phyloP scores from a whole-genome alignment of 176 grass and related monocot species.

The Pontederia paniculata region DNA sequence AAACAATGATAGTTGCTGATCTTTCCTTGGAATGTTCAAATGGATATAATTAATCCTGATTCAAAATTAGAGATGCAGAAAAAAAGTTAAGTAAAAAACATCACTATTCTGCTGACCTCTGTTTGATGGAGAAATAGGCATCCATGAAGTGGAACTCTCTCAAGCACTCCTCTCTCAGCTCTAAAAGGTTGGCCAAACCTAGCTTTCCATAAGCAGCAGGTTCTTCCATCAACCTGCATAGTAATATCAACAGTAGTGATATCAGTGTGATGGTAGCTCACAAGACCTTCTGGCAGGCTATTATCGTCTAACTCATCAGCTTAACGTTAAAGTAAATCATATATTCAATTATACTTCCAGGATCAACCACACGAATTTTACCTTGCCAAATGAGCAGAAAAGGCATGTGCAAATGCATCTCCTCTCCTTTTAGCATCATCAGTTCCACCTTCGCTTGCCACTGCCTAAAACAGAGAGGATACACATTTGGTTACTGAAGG shows the following conservation, averaged over 20 bases:
- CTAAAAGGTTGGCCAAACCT: conserved; percentile 76
- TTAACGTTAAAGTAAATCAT: not conserved
- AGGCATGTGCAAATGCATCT: conserved; percentile 92
- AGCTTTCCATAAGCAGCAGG: conserved; percentile 97
- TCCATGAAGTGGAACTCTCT: conserved; percentile 96
- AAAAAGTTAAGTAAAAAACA: too few relatives aligned
- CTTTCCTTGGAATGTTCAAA: too few relatives aligned
- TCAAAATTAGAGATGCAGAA: too few relatives aligned
- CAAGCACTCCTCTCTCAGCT: conserved; percentile 95
- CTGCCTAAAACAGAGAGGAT: conserved; percentile 45
- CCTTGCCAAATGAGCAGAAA: conserved; percentile 98
- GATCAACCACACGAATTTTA: conserved; percentile 20
- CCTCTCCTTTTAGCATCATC: conserved; percentile 91
- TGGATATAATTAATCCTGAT: too few relatives aligned
- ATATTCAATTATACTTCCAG: conserved; percentile 12
- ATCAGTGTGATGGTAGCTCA: not conserved
- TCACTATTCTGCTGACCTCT: conserved; percentile 45
- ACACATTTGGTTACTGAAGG: not conserved
- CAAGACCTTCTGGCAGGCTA: not conserved
- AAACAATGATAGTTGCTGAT: too few relatives aligned
- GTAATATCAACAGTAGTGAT: conserved; percentile 22
- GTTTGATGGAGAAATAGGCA: conserved; percentile 97
- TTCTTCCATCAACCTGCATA: conserved; percentile 87
- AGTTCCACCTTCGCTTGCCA: conserved; percentile 98
- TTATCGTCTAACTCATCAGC: too few relatives aligned